Evolutionary conservation across 2,329 filamentous ascomycete species (phyloP).

Genomic region (Pestalotiopsis sp.): DNA sequence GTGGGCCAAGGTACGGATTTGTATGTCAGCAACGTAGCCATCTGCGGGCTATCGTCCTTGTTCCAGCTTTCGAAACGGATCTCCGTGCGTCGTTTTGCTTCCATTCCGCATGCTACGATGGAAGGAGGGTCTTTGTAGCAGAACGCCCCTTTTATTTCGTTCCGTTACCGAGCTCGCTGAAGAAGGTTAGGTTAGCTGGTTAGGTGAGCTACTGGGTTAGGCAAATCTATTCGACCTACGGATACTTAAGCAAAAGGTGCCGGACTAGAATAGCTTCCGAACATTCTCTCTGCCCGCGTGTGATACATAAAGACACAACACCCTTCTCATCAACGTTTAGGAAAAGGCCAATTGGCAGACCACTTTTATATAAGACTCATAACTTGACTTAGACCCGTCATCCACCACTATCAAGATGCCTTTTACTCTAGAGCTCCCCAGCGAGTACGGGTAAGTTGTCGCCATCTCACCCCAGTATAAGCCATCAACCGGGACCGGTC

Average conservation of each 20-base stretch:
- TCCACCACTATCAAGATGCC: slow-evolving; percentile 39
- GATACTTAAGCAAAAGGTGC: not conserved
- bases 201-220: not conserved
- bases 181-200: not conserved
- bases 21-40: not conserved
- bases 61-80: not conserved
- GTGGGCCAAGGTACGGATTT: no score
- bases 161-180: not conserved
- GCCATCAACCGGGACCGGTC: slow-evolving; percentile 3
- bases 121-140: not conserved
- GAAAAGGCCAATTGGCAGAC: not conserved
- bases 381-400: not conserved
- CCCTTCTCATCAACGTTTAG: not conserved
- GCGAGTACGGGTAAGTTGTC: slow-evolving; percentile 52
- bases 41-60: not conserved
- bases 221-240: not conserved
- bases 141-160: not conserved
- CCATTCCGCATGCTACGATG: not conserved
- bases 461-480: not conserved
- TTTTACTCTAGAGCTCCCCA: slow-evolving; percentile 46
- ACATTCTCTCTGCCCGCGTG: not conserved
- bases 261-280: not conserved
- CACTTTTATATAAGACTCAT: not conserved
- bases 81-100: not conserved
- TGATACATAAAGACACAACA: not conserved